phyloP scores from a whole-genome alignment of 352 stramenopile species.

The Albugo laibachii region DNA sequence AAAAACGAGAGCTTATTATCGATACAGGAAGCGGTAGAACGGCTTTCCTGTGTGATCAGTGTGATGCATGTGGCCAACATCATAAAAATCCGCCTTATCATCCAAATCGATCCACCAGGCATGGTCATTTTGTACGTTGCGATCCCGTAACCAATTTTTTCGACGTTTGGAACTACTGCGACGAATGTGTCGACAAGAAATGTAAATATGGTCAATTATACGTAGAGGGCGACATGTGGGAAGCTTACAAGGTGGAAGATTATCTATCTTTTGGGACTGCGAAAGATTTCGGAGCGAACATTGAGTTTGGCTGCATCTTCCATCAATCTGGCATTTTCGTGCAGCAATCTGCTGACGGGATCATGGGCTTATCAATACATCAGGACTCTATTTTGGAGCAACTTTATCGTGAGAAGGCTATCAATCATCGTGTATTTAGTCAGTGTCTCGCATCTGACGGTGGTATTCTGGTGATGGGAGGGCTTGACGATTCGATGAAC shows the following conservation, averaged over 20 bases:
- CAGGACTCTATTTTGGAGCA: slow-evolving; percentile 83
- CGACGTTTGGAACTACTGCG: slow-evolving; percentile 26
- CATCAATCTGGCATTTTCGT: slow-evolving; percentile 82
- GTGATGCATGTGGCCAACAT: slow-evolving; percentile 63
- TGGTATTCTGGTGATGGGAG: slow-evolving; percentile 85
- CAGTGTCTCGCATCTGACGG: slow-evolving; percentile 82
- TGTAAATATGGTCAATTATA: slow-evolving; percentile 86
- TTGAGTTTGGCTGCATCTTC: slow-evolving; percentile 92
- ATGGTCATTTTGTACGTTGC: slow-evolving; percentile 28
- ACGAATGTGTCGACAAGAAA: slow-evolving; percentile 19
- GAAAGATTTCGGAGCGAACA: slow-evolving; percentile 7
- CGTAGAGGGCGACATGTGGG: slow-evolving; percentile 86
- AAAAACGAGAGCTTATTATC: slow-evolving; percentile 82
- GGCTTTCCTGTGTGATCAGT: slow-evolving; percentile 87
- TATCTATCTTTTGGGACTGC: slow-evolving; percentile 20
- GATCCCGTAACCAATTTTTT: slow-evolving; percentile 11
- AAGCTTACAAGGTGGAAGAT: slow-evolving; percentile 77
- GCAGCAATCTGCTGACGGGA: slow-evolving; percentile 86
- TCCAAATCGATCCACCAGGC: slow-evolving; percentile 11
- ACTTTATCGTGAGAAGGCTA: slow-evolving; percentile 69
- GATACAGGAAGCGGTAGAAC: slow-evolving; percentile 92
- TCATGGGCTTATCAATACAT: slow-evolving; percentile 90
- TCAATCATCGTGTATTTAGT: slow-evolving; percentile 77
- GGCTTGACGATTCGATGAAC: slow-evolving; percentile 48
- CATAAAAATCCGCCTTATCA: slow-evolving; percentile 67